Evolutionary conservation across 139 green algal species (phyloP).

Genomic region (Pycnococcus provasolii): DNA sequence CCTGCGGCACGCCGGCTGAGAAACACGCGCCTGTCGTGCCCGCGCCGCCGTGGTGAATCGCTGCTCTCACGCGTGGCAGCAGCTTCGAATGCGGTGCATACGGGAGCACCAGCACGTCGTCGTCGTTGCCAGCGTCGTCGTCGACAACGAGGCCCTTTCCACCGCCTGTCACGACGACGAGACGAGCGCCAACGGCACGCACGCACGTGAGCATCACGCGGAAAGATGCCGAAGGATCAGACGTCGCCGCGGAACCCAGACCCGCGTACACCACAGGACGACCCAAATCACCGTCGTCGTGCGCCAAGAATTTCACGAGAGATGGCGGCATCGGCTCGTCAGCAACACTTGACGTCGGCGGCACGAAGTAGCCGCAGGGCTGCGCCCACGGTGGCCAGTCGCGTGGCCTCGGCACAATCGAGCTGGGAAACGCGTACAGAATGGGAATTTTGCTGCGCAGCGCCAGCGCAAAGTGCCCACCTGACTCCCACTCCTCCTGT

Average conservation of each 20-base stretch:
- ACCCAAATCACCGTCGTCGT: neutral
- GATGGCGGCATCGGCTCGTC: neutral
- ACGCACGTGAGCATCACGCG: neutral
- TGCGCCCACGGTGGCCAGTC: neutral
- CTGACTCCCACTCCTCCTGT: neutral
- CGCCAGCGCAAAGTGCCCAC: neutral
- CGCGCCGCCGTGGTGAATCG: neutral
- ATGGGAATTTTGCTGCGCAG: neutral
- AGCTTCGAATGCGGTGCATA: neutral
- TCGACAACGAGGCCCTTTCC: neutral
- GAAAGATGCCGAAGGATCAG: neutral
- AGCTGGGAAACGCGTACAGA: neutral
- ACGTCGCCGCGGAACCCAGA: neutral
- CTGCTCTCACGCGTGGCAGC: neutral
- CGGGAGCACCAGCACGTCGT: neutral
- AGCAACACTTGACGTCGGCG: neutral
- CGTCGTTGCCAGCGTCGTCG: neutral
- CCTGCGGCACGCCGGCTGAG: neutral
- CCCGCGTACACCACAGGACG: neutral
- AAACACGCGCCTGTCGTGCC: neutral
- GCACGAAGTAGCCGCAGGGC: neutral
- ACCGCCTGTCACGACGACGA: neutral
- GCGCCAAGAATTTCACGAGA: neutral
- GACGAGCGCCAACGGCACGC: neutral
- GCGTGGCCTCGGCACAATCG: neutral